phyloP scores from a whole-genome alignment of 306 rosid species.

The Malus orientalis region DNA sequence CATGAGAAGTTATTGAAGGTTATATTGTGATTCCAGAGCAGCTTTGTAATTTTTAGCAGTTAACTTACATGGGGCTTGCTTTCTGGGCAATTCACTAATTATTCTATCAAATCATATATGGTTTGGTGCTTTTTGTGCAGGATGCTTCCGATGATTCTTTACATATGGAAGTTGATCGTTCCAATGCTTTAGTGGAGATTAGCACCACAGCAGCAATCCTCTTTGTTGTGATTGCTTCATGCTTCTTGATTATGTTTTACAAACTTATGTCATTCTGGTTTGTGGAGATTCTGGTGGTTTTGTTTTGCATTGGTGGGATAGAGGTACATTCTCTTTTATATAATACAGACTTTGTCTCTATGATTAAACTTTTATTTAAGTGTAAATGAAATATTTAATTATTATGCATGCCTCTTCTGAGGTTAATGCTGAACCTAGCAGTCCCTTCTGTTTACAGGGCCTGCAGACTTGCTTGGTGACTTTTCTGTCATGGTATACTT shows the following conservation, averaged over 20 bases:
- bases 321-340: conserved; percentile 51
- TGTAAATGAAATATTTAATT: background rate
- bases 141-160: conserved; percentile 72
- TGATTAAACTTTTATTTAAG: background rate
- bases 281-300: conserved; percentile 84
- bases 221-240: conserved; percentile 84
- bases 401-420: background rate
- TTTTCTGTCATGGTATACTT: conserved; percentile 69
- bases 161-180: conserved; percentile 47
- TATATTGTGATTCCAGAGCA: conserved; percentile 7
- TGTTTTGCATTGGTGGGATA: conserved; percentile 86
- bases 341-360: conserved; percentile 1
- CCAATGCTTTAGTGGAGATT: conserved; percentile 70
- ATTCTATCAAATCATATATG: conserved; percentile 4
- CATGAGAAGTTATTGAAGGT: conserved; percentile 88
- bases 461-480: conserved; percentile 97
- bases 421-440: conserved; percentile 17
- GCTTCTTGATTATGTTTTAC: conserved; percentile 91
- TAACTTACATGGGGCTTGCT: conserved; percentile 8
- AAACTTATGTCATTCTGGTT: conserved; percentile 88
- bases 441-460: conserved; percentile 55
- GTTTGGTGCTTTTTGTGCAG: conserved; percentile 33
- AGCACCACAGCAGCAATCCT: conserved; percentile 74
- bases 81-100: conserved; percentile 7
- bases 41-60: conserved; percentile 4